Conservation (phyloP, 2,329 filamentous ascomycete species). For the Diaporthe aspalathi region DNA sequence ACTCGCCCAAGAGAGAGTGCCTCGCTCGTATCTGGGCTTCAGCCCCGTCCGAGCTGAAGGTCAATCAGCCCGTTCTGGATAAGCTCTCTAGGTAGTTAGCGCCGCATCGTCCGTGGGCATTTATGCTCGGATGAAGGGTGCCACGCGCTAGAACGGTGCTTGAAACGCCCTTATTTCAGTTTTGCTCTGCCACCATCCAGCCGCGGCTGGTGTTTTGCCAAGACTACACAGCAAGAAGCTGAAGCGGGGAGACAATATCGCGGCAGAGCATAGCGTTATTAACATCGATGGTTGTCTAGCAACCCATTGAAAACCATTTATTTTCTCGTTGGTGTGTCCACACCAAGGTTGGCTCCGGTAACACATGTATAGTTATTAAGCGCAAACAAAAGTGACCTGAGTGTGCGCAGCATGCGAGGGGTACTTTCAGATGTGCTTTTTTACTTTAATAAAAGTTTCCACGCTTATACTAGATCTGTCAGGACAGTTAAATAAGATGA, state of each 20-base stretch:
- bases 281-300: too few relatives aligned
- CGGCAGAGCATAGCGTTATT: too few relatives aligned
- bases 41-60: constrained; percentile 24
- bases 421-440: too few relatives aligned
- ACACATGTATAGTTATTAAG: too few relatives aligned
- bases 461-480: too few relatives aligned
- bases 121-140: constrained; percentile 8
- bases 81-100: background rate
- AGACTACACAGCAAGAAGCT: background rate
- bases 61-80: background rate
- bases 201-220: background rate
- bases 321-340: too few relatives aligned
- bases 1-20: background rate
- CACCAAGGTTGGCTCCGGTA: too few relatives aligned
- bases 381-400: too few relatives aligned
- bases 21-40: background rate
- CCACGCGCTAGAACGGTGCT: constrained; percentile 7
- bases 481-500: too few relatives aligned
- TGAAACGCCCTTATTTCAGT: background rate
- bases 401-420: too few relatives aligned
- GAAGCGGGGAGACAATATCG: constrained; percentile 1
- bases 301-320: too few relatives aligned
- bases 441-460: too few relatives aligned
- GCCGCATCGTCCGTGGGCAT: background rate
- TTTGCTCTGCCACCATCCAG: background rate